Conservation (phyloP, 169 alveolate genomes). For the Plasmodium knowlesi region DNA sequence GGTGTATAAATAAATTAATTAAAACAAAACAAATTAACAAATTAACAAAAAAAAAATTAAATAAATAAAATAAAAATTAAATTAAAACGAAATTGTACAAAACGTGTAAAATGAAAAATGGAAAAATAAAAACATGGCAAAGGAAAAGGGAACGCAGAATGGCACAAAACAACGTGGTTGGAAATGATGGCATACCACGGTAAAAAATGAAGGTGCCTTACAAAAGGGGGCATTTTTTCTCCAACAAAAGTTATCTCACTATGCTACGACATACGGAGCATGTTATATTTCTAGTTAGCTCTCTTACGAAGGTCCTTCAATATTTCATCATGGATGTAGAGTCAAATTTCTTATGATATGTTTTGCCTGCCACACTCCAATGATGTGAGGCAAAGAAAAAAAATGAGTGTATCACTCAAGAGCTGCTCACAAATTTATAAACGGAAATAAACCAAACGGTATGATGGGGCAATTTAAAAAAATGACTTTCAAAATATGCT, state of each 20-base stretch:
- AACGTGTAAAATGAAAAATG: background rate
- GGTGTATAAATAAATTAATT: background rate
- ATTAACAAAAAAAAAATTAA: background rate
- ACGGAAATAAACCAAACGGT: slow-evolving; percentile 56
- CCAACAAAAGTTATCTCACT: background rate
- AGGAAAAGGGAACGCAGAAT: background rate
- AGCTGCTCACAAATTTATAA: slow-evolving; percentile 33
- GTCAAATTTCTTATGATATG: background rate
- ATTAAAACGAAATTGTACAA: background rate
- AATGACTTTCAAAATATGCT: slow-evolving; percentile 42
- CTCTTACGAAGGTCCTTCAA: background rate
- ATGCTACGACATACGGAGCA: background rate
- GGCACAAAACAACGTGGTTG: background rate
- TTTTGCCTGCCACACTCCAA: background rate
- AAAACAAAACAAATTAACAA: background rate
- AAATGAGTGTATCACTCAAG: background rate
- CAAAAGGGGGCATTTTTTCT: background rate
- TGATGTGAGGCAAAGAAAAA: background rate
- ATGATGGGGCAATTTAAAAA: slow-evolving; percentile 51
- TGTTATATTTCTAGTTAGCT: background rate
- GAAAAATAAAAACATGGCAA: background rate
- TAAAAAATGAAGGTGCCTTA: background rate
- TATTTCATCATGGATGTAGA: background rate
- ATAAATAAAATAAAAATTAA: slow-evolving; percentile 5
- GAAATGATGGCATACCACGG: background rate